Evolutionary conservation across 176 grass and related monocot genomes (phyloP).

Genomic region (Rhynchospora tenuis): DNA sequence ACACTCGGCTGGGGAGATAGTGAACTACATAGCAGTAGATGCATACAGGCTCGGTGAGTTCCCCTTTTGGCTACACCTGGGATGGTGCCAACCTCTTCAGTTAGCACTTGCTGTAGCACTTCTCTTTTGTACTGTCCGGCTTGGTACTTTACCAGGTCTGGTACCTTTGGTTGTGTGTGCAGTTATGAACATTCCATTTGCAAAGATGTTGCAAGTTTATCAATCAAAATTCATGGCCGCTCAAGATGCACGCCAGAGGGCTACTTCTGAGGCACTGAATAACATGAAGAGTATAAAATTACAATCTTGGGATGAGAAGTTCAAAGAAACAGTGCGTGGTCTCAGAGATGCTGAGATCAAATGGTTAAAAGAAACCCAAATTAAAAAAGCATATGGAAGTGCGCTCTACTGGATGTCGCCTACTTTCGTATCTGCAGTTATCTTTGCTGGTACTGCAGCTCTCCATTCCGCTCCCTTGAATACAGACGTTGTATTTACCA

Average conservation of each 20-base stretch:
- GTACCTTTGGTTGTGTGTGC: constrained; percentile 40
- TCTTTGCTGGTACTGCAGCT: constrained; percentile 48
- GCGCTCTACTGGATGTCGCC: constrained; percentile 78
- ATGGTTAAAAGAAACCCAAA: constrained; percentile 63
- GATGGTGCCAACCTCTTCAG: constrained; percentile 67
- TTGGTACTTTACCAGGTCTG: constrained; percentile 43
- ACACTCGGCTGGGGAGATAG: constrained; percentile 66
- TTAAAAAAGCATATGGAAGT: constrained; percentile 70
- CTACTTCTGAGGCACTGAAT: constrained; percentile 63
- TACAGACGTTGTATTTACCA: constrained; percentile 67
- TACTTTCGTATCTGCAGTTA: constrained; percentile 53
- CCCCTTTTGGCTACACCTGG: constrained; percentile 74
- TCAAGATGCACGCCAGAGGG: constrained; percentile 77
- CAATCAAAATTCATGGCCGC: constrained; percentile 72
- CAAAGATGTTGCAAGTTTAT: constrained; percentile 53
- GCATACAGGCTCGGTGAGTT: constrained; percentile 80
- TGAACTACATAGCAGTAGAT: constrained; percentile 76
- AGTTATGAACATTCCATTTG: constrained; percentile 60
- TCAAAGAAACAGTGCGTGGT: constrained; percentile 27
- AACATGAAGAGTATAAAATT: constrained; percentile 85
- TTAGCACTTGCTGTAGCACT: constrained; percentile 52
- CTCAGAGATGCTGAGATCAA: constrained; percentile 58
- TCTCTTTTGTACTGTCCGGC: constrained; percentile 55
- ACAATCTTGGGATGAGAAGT: constrained; percentile 66
- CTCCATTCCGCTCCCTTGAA: constrained; percentile 41